These are phyloP conservation scores for Backusella luteola DNA, from an alignment of 192 early-diverging fungal species.

Conservation along the genomic window DNA sequence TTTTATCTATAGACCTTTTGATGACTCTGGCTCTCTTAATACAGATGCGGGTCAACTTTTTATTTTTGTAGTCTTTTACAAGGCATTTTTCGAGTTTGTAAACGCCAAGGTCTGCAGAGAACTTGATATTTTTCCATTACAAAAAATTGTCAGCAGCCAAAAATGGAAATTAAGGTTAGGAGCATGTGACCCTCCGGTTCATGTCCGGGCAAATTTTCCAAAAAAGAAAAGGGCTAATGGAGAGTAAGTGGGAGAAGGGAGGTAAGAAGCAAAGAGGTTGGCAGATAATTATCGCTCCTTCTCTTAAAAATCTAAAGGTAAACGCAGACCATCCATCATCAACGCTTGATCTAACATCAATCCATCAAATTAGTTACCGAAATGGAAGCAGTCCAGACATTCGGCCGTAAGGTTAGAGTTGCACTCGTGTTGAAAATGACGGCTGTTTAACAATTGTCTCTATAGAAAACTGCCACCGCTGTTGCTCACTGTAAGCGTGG, in stretches of 20 bases:
- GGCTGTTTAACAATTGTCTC: neutral
- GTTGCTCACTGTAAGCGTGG: slow-evolving; percentile 99
- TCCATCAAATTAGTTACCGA: slow-evolving; percentile 2
- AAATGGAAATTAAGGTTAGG: neutral
- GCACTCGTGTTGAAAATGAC: neutral
- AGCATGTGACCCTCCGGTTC: neutral
- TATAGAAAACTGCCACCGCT: slow-evolving; percentile 96
- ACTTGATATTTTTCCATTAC: too few relatives aligned
- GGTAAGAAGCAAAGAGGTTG: neutral
- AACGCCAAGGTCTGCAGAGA: too few relatives aligned
- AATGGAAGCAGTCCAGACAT: slow-evolving; percentile 74
- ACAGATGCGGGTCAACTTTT: too few relatives aligned
- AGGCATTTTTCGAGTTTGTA: too few relatives aligned
- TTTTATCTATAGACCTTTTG: too few relatives aligned
- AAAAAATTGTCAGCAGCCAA: neutral
- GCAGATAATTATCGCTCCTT: slow-evolving; percentile 6
- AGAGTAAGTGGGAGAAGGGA: neutral
- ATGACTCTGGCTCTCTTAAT: too few relatives aligned
- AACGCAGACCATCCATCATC: neutral
- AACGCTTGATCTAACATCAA: neutral
- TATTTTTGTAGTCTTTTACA: too few relatives aligned
- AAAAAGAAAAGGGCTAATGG: neutral
- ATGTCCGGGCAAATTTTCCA: neutral
- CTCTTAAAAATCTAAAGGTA: slow-evolving; percentile 7
- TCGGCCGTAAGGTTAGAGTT: slow-evolving; percentile 68